Evolutionary conservation across 805 yeast species (phyloP), one percentile per base, ranked within the genome.

Genomic region (Schwanniomyces pseudopolymorphus): DNA sequence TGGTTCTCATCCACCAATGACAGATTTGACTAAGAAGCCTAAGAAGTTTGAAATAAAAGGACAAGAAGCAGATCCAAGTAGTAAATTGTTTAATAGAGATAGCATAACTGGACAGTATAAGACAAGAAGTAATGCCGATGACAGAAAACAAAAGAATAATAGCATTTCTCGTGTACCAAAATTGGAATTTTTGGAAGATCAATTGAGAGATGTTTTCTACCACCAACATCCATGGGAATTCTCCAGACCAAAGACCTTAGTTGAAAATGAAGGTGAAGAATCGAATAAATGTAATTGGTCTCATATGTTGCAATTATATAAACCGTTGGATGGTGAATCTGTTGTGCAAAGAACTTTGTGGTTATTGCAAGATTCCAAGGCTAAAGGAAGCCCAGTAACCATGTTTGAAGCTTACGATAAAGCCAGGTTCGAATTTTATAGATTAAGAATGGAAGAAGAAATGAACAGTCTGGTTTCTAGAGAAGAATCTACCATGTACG

Each of bases 141-240:
- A 72, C 43, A 59, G 64, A 37, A 63, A 57, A 43, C 70, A 69
- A 40, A 72, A 73, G 46, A 70, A 71, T 53, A 63, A 62, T 46
- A 42, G 52, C 25, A 59, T 84, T 13, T 73, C 75, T 55, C 68
- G 74, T 52, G 75, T 85, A 9, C 79, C 80, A 36, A 75, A 77
- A 51, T 69, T 87, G 58, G 65, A 64, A 46, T 85, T 78, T 54
- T 64, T 81, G 44, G 94, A 92, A 66, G 99, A 94, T 67, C 82
- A 85, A 56, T 68, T 94, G 55, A 81, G 99, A 70, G 75, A 79
- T 40, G 73, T 87, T 20, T 94, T 94, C 60, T 92, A 85, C 66
- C 82, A 83, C 48, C 97, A 91, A 63, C 99, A 94, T 67, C 99
- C 99, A 5, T 94, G 99, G 99, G 99, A 94, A 68, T 73, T 91